Percentiles rank a stretch among this genome's conserved stretches.
Evolutionary conservation across 192 early-diverging fungal species (phyloP).

Genomic region (Bifiguratus adelaidae): DNA sequence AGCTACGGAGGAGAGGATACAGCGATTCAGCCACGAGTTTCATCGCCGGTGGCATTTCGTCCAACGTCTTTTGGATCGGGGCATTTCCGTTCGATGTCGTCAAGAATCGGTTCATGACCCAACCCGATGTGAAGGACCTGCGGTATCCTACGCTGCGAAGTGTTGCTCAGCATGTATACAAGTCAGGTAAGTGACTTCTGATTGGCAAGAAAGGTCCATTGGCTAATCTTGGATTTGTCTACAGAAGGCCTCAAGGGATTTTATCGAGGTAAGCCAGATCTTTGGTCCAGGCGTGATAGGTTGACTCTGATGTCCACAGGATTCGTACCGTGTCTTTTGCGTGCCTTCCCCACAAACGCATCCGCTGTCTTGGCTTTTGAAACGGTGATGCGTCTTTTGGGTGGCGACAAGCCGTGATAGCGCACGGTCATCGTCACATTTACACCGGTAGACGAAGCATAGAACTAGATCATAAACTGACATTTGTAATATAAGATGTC

Average conservation of each 20-base stretch:
- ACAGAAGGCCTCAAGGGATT: constrained; percentile 74
- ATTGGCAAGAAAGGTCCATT: constrained; percentile 2
- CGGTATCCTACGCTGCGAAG: constrained; percentile 44
- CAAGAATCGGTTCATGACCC: constrained; percentile 92
- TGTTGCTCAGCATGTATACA: constrained; percentile 43
- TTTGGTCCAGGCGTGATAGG: not conserved
- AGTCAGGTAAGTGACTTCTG: constrained; percentile 23
- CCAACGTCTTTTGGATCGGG: constrained; percentile 82
- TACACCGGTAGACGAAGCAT: too few species aligned
- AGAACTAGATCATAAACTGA: not conserved
- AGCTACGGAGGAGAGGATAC: constrained; percentile 31
- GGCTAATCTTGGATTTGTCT: constrained; percentile 21
- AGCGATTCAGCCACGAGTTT: constrained; percentile 57
- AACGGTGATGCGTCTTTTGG: constrained; percentile 35
- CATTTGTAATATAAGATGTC: too few species aligned
- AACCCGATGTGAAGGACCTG: constrained; percentile 59
- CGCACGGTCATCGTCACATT: too few species aligned
- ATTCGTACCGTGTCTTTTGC: constrained; percentile 80
- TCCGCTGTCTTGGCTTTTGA: constrained; percentile 90
- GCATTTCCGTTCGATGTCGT: constrained; percentile 52
- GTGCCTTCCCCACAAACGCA: constrained; percentile 93
- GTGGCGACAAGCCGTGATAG: too few species aligned
- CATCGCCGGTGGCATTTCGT: constrained; percentile 73
- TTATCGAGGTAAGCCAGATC: constrained; percentile 51
- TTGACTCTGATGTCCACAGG: constrained; percentile 20